A percentile compares a stretch with the other conserved stretches of the same genome.
Conservation (phyloP, 1,284 basidiomycete genomes). For the Phylloporus sp. region DNA sequence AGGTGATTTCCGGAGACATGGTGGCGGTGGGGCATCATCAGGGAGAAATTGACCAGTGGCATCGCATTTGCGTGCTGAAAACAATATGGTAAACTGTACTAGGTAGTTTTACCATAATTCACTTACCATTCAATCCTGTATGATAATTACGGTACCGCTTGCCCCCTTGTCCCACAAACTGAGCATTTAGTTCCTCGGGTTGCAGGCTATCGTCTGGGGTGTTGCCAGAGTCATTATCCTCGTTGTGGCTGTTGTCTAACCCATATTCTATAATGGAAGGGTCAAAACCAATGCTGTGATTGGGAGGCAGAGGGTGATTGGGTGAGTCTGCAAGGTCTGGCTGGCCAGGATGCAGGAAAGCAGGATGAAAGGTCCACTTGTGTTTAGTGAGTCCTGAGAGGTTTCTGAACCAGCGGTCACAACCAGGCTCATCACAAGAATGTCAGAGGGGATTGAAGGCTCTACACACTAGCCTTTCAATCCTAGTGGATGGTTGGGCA, state of each 20-base stretch:
- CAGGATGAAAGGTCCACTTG: neutral
- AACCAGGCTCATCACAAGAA: constrained; percentile 7
- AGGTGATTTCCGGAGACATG: neutral
- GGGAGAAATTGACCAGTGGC: constrained; percentile 1
- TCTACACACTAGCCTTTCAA: neutral
- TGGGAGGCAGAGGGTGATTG: no score
- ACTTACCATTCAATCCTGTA: neutral
- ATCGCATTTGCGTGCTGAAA: constrained; percentile 1
- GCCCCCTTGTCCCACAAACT: neutral
- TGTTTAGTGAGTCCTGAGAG: constrained; percentile 23
- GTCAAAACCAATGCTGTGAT: no score
- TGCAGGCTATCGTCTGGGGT: neutral
- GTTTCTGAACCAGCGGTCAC: constrained; percentile 19
- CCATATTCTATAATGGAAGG: no score
- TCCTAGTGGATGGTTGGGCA: neutral
- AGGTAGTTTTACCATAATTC: no score
- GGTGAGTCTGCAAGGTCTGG: neutral
- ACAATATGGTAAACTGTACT: no score
- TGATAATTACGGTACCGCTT: neutral
- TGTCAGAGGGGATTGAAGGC: neutral
- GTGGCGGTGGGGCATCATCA: neutral
- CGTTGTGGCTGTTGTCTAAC: no score
- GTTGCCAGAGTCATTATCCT: neutral
- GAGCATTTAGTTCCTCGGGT: neutral
- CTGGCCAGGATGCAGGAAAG: neutral